phyloP scores from a whole-genome alignment of 805 yeast species.

The Wickerhamomyces sydowiorum region DNA sequence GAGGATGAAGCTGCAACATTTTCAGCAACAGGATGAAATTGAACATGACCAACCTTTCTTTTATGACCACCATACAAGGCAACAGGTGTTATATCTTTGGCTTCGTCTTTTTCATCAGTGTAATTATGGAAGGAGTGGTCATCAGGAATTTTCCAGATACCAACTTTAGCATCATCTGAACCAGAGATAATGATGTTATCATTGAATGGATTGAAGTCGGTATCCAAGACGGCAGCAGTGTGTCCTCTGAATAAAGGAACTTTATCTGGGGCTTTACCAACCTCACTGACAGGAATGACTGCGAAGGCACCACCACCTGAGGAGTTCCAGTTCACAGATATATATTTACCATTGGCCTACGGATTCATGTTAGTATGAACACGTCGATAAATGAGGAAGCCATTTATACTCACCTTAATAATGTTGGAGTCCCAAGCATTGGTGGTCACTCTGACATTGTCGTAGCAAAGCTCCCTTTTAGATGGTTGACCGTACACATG shows the following conservation, averaged over 20 bases:
- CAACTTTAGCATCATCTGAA: constrained; percentile 77
- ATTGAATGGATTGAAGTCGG: constrained; percentile 92
- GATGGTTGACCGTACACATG: constrained; percentile 92
- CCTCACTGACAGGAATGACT: constrained; percentile 78
- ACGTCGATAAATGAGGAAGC: too few species aligned
- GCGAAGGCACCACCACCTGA: constrained; percentile 99
- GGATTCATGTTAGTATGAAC: neutral
- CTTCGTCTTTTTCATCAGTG: constrained; percentile 46
- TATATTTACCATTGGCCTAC: constrained; percentile 71
- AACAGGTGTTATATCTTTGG: constrained; percentile 66
- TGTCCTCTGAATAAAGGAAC: constrained; percentile 95
- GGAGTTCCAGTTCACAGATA: constrained; percentile 88
- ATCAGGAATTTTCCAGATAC: constrained; percentile 84
- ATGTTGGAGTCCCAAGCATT: constrained; percentile 97
- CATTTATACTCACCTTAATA: constrained; percentile 45
- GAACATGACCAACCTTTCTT: constrained; percentile 89
- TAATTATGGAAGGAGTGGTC: constrained; percentile 67
- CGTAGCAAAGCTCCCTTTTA: constrained; percentile 41
- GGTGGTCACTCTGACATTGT: constrained; percentile 62
- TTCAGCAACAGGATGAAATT: constrained; percentile 83
- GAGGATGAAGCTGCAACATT: constrained; percentile 87
- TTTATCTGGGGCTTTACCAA: constrained; percentile 89
- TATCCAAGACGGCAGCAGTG: constrained; percentile 90
- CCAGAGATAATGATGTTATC: constrained; percentile 69
- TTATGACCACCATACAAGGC: constrained; percentile 78